These are phyloP conservation scores for Diaporthe ampelina DNA, from an alignment of 2,329 filamentous ascomycete species.

Conservation along the genomic window DNA sequence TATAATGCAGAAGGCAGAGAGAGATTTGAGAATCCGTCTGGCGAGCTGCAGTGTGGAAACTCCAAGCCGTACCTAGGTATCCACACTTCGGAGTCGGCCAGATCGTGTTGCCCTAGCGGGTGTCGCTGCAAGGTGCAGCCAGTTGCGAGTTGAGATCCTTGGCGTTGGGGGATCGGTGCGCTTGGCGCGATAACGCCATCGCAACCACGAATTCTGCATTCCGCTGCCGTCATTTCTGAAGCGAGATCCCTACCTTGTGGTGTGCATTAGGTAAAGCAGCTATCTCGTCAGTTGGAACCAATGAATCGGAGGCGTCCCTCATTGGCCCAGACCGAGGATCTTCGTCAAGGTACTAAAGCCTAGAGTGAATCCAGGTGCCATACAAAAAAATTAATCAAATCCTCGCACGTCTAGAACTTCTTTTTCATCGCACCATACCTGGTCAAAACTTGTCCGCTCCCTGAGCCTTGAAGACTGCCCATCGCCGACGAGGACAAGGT, in stretches of 20 bases:
- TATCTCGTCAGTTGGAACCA: background rate
- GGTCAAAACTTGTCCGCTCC: background rate
- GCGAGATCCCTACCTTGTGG: slow-evolving; percentile 4
- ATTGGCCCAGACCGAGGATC: background rate
- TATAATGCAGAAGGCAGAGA: too few relatives aligned
- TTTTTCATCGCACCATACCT: background rate
- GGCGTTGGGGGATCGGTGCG: background rate
- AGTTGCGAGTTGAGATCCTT: slow-evolving; percentile 1
- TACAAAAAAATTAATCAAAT: background rate
- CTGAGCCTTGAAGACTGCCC: background rate
- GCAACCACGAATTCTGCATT: slow-evolving; percentile 24
- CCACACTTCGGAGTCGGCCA: too few relatives aligned
- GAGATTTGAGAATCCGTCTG: too few relatives aligned
- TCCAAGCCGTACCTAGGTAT: too few relatives aligned
- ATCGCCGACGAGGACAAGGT: background rate
- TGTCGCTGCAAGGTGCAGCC: background rate
- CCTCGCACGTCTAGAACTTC: background rate
- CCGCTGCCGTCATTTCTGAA: slow-evolving; percentile 8
- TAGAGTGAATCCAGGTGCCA: background rate
- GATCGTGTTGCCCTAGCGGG: too few relatives aligned
- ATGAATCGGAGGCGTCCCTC: slow-evolving; percentile 4
- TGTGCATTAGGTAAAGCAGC: slow-evolving; percentile 16
- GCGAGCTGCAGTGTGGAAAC: too few relatives aligned
- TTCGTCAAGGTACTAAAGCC: background rate
- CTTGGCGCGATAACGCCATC: slow-evolving; percentile 41